Evolutionary conservation across 2,329 filamentous ascomycete genomes (phyloP), one percentile per base, ranked within the genome.

Genomic region (Elsinoe australis): DNA sequence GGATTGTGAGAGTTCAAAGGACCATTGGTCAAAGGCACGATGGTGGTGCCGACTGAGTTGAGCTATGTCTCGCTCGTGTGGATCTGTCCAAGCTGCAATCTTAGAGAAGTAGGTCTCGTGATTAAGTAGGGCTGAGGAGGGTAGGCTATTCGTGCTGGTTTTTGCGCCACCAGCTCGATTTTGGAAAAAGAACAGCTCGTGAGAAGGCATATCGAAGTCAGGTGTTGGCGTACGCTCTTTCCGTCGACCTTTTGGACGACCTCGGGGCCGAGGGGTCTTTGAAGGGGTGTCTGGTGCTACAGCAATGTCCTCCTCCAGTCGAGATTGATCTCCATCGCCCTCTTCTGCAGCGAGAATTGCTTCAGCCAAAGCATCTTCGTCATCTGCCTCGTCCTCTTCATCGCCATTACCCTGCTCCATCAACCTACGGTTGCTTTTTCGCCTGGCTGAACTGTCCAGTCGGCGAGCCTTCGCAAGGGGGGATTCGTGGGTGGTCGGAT

Each of bases 131-230:
- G 79, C 72, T 26, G 94, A 71, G 3, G 83, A 80, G 0, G 83
- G 75, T 4, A 96, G 72, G 0, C 80, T 94, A 55, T 92, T 92
- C 61, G 86, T 84, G 1, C 89, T 95, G 0, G 90, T 95, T 65
- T 89, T 89, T 35, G 79, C 73, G 3, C 80, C 76, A 2, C 87
- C 88, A 0, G 86, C 81, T 39, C 87, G 82, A 62, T 94, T 95
- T 60, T 96, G 87, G 60, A 83, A 86, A 64, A 98, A 96, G 69
- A 94, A 98, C 55, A 85, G 78, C 64, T 96, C 92, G 60, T 95
- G 87, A 0, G 89, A 75, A 4, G 89, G 85, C 2, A 96, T 74
- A 58, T 95, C 79, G 46, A 80, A 76, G 14, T 90, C 87, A 2
- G 87, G 87, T 4, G 85, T 88, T 1, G 85, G 85, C 5, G 85